Evolutionary conservation across 163 green algal genomes (phyloP).

Genomic region (Scenedesmus sp.): DNA sequence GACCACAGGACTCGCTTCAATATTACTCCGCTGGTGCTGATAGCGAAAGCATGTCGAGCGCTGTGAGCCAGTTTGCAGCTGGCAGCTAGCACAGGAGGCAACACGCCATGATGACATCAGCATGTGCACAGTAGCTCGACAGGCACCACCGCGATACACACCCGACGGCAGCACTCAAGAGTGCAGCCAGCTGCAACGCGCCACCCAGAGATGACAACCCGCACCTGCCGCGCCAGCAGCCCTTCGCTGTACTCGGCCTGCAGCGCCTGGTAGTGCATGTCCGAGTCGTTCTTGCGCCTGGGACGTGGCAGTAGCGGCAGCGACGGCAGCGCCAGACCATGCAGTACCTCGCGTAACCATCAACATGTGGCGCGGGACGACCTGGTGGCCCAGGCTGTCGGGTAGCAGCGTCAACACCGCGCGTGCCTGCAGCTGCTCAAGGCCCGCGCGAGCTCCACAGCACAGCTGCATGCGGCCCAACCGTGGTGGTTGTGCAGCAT

Average conservation of each 20-base stretch:
- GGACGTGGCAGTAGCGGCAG: neutral
- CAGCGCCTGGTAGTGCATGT: conserved; percentile 61
- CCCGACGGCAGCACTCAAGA: no score
- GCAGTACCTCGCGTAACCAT: no score
- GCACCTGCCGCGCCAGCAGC: conserved; percentile 33
- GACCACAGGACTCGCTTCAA: no score
- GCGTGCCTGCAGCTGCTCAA: neutral
- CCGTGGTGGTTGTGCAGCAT: no score
- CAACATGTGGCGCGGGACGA: no score
- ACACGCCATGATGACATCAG: neutral
- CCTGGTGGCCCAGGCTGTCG: no score
- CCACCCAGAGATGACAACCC: neutral
- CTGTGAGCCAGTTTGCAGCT: neutral
- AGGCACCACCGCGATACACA: no score
- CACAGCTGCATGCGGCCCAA: no score
- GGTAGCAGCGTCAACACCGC: no score
- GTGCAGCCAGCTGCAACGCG: neutral
- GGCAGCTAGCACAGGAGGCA: neutral
- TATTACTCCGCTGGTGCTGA: no score
- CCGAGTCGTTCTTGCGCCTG: conserved; percentile 55
- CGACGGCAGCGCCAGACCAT: neutral
- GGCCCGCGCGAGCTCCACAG: no score
- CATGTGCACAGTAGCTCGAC: neutral
- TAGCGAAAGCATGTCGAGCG: no score
- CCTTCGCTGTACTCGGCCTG: conserved; percentile 48